Base-by-base conservation (phyloP, 495 filamentous ascomycete genomes). In the Hypoxylon fragiforme region DNA sequence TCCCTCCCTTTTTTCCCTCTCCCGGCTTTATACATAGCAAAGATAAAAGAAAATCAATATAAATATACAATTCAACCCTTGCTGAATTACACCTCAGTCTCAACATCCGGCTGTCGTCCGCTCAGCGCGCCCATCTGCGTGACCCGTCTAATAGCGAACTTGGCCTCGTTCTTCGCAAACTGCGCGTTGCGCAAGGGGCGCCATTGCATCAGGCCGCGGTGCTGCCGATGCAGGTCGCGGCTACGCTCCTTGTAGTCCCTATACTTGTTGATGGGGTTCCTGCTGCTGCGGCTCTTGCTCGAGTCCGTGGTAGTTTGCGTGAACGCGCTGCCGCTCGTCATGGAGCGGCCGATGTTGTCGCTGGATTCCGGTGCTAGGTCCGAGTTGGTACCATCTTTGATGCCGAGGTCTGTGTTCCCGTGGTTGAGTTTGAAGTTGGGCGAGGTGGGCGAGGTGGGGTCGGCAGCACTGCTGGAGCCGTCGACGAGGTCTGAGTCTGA, bases 151-250 rank as follows among this genome's bases (percentile, higher is more conserved):
- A 85, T 72, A 1, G 82, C 86, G 59, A 81, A 81, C 56, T 80
- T 78, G 0, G 81, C 74, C 72, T 89, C 82, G 61, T 89, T 78
- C 73, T 87, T 88, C 30, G 85, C 86, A 50, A 89, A 89, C 67
- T 81, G 80, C 48, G 78, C 71, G 58, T 86, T 85, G 58, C 87
- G 69, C 73, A 86, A 79, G 18, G 87, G 85, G 65, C 81, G 86
- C 86, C 87, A 90, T 66, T 89, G 86, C 85, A 89, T 88, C 60
- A 88, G 50, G 7, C 86, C 87, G 26, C 86, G 73, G 54, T 89
- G 85, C 70, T 87, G 85, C 11, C 87, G 71, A 60, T 87, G 82
- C 57, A 88, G 68, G 18, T 83, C 77, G 44, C 76, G 54, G 57
- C 75, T 79, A 20, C 68, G 52, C 32, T 73, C 73, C 68, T 77